Base-by-base conservation (phyloP, 352 stramenopile genomes). In the Hyaloperonospora arabidopsidis region DNA sequence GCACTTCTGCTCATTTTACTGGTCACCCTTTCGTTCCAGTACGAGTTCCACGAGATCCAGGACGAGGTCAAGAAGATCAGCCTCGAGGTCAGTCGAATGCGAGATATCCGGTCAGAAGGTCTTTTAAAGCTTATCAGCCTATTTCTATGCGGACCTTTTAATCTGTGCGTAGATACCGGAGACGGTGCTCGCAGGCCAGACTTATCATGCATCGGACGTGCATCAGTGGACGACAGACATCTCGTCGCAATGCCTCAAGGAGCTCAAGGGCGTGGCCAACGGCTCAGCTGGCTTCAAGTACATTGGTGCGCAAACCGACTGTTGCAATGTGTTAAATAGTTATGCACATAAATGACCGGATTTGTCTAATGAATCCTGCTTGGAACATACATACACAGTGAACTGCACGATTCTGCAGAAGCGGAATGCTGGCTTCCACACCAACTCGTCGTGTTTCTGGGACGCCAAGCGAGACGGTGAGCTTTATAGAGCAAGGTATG, bases 391-490 rank as follows among this genome's bases (percentile, higher is more conserved):
- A 23, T 21, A 17, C 32, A 59, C 67, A 93, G 84, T 92, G 23
- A 89, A 95, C 65, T 88, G 79, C 64, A 83, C 81, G 41, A 79
- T 95, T 50, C 63, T 95, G n/a, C 84, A 95, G 61, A 95, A 95
- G 77, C 72, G 82, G 18, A 95, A 95, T 53, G 78, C 82, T 12
- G 82, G 84, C 40, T 90, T 78, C 54, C 84, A 95, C 68, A 90
- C 80, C 59, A 93, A 87, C 57, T 92, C 82, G 39, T 76, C 84
- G 22, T 93, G 82, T 59, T 91, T 91, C 65, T 95, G 84, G 84
- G 82, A 95, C 54, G 75, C 84, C 25, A 67, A 89, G 34, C 84
- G 79, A 25, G 84, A 95, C 53, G 84, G 83, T 91, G 48, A 54
- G 79, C 62, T 29, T 29, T 29, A 7, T 29, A 29, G 25, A 52